Evolutionary conservation across 2,329 filamentous ascomycete species (phyloP).

Genomic region (Clarireedia hainanense): DNA sequence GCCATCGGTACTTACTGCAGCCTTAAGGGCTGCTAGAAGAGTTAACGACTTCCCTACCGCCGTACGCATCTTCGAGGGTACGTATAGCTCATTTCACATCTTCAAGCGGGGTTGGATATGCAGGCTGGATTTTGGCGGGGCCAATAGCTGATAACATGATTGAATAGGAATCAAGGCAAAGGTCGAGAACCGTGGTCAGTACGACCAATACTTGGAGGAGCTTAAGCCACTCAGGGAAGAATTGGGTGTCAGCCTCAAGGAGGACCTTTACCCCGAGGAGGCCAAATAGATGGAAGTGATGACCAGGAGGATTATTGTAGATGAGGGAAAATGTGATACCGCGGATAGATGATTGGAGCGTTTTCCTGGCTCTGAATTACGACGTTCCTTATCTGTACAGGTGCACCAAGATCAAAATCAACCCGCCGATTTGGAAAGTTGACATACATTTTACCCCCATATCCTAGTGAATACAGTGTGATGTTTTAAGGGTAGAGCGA

Average conservation of each 20-base stretch:
- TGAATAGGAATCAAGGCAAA: conserved; percentile 91
- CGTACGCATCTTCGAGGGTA: conserved; percentile 98
- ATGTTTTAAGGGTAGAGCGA: too few relatives aligned
- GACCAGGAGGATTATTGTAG: conserved; percentile 15
- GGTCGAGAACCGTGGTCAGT: conserved; percentile 97
- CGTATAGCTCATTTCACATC: conserved; percentile 27
- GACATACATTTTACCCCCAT: not conserved
- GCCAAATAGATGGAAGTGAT: conserved; percentile 22
- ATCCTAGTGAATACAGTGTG: not conserved
- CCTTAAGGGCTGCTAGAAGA: conserved; percentile 85
- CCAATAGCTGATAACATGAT: conserved; percentile 31
- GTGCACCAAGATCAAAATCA: conserved; percentile 30
- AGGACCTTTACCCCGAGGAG: conserved; percentile 79
- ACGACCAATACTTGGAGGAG: conserved; percentile 91
- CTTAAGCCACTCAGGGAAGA: conserved; percentile 90
- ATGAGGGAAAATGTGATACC: conserved; percentile 17
- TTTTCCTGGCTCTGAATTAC: conserved; percentile 19
- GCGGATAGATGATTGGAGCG: conserved; percentile 15
- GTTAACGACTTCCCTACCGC: conserved; percentile 99
- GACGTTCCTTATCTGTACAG: conserved; percentile 27
- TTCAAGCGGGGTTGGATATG: conserved; percentile 55
- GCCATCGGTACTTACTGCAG: conserved; percentile 80
- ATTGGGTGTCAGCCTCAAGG: conserved; percentile 84
- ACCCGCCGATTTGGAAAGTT: conserved; percentile 11
- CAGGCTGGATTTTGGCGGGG: conserved; percentile 99